phyloP scores from a whole-genome alignment of 2,329 filamentous ascomycete species.

The Colletotrichum simmondsii region DNA sequence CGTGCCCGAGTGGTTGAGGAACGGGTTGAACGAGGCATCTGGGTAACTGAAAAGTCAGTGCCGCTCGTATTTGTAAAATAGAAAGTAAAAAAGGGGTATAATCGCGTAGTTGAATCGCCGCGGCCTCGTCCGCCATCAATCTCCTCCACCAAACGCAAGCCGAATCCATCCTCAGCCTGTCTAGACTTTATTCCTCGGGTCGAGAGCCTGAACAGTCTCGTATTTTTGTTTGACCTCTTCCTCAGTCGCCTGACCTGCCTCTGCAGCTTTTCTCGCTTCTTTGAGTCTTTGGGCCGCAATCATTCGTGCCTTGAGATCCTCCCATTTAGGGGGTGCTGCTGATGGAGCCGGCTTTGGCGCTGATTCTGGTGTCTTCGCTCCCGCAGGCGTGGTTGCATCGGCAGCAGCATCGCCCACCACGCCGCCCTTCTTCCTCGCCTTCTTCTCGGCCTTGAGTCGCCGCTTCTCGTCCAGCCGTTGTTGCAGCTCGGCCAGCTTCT shows the following conservation, averaged over 20 bases:
- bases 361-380: not conserved
- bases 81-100: conserved; percentile 27
- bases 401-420: not conserved
- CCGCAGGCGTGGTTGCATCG: not conserved
- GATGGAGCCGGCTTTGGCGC: not conserved
- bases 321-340: conserved; percentile 28
- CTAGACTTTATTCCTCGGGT: not conserved
- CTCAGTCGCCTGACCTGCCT: conserved; percentile 60
- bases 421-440: conserved; percentile 42
- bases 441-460: conserved; percentile 49
- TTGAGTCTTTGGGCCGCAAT: conserved; percentile 54
- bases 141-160: not conserved
- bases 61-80: conserved; percentile 22
- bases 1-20: conserved; percentile 80
- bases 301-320: conserved; percentile 37
- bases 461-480: conserved; percentile 48
- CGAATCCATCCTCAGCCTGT: not conserved
- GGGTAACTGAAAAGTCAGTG: conserved; percentile 23
- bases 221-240: conserved; percentile 37
- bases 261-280: conserved; percentile 62
- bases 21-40: conserved; percentile 47
- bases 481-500: conserved; percentile 35
- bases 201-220: conserved; percentile 35
- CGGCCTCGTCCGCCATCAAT: not conserved
- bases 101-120: conserved; percentile 13